A percentile compares a stretch with the other conserved stretches of the same genome.
These are phyloP conservation scores for Incumbomyces delicatus DNA, from an alignment of 2,329 filamentous ascomycete species.

Conservation along the genomic window DNA sequence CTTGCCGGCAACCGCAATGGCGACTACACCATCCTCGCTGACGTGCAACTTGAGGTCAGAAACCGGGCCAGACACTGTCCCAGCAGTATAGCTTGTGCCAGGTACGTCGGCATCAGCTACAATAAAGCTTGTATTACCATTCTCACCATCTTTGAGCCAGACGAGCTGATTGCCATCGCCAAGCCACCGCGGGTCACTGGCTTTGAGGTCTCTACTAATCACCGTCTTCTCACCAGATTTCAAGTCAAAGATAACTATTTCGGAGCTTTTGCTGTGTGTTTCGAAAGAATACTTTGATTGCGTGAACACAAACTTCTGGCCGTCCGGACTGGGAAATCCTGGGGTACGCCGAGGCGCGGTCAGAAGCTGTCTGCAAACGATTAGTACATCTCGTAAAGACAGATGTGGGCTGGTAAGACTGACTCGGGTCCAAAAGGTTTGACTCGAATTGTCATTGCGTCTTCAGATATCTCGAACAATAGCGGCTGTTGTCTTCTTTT, in stretches of 20 bases:
- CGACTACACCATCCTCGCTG: conserved; percentile 33
- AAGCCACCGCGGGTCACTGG: conserved; percentile 39
- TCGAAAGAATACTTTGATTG: conserved; percentile 43
- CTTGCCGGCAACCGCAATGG: conserved; percentile 38
- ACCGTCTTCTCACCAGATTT: conserved; percentile 30
- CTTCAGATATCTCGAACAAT: background rate
- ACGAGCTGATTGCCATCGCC: conserved; percentile 34
- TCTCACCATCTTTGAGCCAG: conserved; percentile 35
- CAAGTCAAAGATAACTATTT: conserved; percentile 38
- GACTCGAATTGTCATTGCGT: conserved; percentile 2
- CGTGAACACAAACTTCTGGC: conserved; percentile 39
- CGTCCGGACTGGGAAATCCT: conserved; percentile 35
- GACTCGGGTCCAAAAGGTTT: conserved; percentile 6
- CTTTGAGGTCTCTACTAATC: conserved; percentile 35
- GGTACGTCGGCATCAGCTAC: conserved; percentile 32
- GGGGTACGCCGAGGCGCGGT: conserved; percentile 37
- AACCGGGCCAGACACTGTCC: conserved; percentile 36
- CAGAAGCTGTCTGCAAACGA: conserved; percentile 32
- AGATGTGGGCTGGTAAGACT: background rate
- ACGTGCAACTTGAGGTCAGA: conserved; percentile 37
- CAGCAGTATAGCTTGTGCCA: conserved; percentile 34
- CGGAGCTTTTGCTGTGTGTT: conserved; percentile 36
- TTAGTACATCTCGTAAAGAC: background rate
- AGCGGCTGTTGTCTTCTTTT: no score
- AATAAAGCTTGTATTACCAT: conserved; percentile 39